Percentiles rank a stretch among this genome's conserved stretches.
Conservation (phyloP, 192 early-diverging fungal genomes). For the Linnemannia hyalina region DNA sequence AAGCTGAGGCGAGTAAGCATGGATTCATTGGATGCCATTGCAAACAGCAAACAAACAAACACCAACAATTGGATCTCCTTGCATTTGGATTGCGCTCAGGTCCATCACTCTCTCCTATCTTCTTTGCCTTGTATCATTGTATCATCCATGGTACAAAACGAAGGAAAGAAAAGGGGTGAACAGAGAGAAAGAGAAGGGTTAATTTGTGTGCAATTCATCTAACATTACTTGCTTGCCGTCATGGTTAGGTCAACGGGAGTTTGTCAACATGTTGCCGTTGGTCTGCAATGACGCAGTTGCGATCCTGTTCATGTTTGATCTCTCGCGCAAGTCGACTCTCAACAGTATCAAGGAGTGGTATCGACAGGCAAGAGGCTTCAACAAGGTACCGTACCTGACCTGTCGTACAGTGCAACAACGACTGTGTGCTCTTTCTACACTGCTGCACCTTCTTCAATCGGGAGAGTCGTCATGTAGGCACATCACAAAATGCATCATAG, state of each 20-base stretch:
- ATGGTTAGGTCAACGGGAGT: constrained; percentile 88
- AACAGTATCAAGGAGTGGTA: constrained; percentile 98
- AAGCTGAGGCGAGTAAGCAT: background rate
- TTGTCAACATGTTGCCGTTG: constrained; percentile 97
- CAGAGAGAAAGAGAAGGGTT: constrained; percentile 1
- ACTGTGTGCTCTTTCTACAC: background rate
- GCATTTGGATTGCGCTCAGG: background rate
- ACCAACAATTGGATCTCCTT: background rate
- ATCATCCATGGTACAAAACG: background rate
- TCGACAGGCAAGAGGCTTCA: constrained; percentile 94
- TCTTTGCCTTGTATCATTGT: background rate
- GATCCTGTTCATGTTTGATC: constrained; percentile 96
- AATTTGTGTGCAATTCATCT: background rate
- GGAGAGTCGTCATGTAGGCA: background rate
- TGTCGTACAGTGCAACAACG: background rate
- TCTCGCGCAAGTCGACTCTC: constrained; percentile 90
- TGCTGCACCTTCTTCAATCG: background rate
- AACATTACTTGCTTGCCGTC: background rate
- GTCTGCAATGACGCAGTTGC: constrained; percentile 97
- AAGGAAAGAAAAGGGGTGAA: background rate
- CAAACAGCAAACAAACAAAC: background rate
- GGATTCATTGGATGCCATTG: background rate
- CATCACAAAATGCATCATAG: background rate
- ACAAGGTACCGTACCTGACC: constrained; percentile 72
- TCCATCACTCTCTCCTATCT: background rate